phyloP scores from a whole-genome alignment of 23 red algal species.

The Pyropia yezoensis region DNA sequence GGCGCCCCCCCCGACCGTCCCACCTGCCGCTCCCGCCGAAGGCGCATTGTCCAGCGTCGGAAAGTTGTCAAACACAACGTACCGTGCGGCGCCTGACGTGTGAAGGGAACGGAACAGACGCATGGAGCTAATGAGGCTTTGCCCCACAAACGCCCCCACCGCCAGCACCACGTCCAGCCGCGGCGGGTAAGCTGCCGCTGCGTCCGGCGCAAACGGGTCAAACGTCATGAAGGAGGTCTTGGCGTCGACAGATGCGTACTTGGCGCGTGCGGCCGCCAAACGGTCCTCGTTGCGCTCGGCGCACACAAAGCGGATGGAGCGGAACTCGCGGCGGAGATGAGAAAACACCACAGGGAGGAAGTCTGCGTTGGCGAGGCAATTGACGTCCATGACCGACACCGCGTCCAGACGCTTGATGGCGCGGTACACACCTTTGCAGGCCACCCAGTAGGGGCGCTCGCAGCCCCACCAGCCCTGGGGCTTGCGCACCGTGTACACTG shows the following conservation, averaged over 20 bases:
- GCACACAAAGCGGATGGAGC: conserved; percentile 23
- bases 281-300: background rate
- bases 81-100: conserved; percentile 2
- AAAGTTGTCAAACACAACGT: conserved; percentile 27
- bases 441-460: conserved; percentile 18
- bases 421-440: conserved; percentile 52
- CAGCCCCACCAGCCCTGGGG: conserved; percentile 32
- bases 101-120: conserved; percentile 25
- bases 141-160: conserved; percentile 1
- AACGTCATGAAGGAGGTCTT: conserved; percentile 6
- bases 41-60: conserved; percentile 23
- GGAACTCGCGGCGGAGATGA: conserved; percentile 32
- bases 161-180: conserved; percentile 28
- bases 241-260: conserved; percentile 16
- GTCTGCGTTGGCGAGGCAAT: conserved; percentile 10
- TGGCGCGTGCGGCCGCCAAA: background rate
- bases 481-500: no score
- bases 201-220: conserved; percentile 12
- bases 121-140: conserved; percentile 25
- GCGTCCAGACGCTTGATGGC: conserved; percentile 38
- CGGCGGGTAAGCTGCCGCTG: background rate
- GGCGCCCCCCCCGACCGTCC: background rate
- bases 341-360: conserved; percentile 33
- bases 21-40: background rate
- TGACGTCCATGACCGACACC: conserved; percentile 16